Evolutionary conservation across 208 protist genomes (phyloP).

Genomic region (Leishmania martiniquensis): DNA sequence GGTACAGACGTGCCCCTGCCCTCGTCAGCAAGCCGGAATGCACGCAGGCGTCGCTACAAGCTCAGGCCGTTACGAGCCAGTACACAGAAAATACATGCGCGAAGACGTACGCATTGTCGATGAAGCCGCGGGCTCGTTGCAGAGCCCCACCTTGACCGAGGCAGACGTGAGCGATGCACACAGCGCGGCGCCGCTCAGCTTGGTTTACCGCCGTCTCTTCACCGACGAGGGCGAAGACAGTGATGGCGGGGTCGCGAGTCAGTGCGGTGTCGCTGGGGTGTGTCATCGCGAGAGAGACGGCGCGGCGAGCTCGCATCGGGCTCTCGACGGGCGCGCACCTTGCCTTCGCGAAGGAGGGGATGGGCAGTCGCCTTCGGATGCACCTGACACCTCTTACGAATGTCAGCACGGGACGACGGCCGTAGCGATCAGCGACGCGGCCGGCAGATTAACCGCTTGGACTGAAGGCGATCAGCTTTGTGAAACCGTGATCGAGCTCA

Average conservation of each 20-base stretch:
- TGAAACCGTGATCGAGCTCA: conserved; percentile 28
- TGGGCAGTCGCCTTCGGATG: neutral
- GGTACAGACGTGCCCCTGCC: neutral
- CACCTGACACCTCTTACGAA: neutral
- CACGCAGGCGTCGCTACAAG: neutral
- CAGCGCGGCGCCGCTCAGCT: neutral
- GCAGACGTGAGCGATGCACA: neutral
- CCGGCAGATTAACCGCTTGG: neutral
- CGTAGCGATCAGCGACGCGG: neutral
- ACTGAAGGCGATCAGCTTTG: neutral
- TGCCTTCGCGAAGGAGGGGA: neutral
- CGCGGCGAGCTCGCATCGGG: neutral
- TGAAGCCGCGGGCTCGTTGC: neutral
- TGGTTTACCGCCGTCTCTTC: conserved; percentile 7
- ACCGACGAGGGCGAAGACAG: conserved; percentile 3
- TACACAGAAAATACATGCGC: neutral
- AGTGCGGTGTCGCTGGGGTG: neutral
- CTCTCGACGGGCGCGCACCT: neutral
- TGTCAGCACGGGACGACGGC: neutral
- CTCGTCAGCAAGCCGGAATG: neutral
- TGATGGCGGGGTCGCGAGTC: neutral
- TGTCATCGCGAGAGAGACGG: neutral
- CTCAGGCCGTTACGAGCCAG: neutral
- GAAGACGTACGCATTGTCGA: neutral
- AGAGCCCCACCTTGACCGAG: neutral